phyloP scores from a whole-genome alignment of 208 protist species.

The Vickermania ingenoplastis region DNA sequence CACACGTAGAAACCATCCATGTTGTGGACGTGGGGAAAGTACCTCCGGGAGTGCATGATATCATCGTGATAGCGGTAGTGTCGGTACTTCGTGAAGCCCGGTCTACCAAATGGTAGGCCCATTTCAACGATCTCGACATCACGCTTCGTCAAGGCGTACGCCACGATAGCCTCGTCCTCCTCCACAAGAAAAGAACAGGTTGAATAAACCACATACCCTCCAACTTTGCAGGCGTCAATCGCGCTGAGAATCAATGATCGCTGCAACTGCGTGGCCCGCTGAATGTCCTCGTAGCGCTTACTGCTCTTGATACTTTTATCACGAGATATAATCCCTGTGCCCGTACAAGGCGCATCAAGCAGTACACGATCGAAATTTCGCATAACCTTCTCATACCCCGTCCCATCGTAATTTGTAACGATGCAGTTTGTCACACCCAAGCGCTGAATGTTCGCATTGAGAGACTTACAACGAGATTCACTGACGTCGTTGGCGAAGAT shows the following conservation, averaged over 20 bases:
- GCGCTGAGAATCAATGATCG: conserved; percentile 95
- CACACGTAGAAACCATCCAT: conserved; percentile 99
- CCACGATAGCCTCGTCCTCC: conserved; percentile 98
- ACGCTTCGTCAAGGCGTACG: conserved; percentile 94
- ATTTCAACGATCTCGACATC: conserved; percentile 91
- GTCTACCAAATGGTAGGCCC: conserved; percentile 91
- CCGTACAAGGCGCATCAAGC: conserved; percentile 98
- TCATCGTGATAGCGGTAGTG: conserved; percentile 73
- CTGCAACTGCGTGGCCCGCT: conserved; percentile 88
- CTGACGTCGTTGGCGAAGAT: conserved; percentile 98
- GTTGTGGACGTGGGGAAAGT: conserved; percentile 99
- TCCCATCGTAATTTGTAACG: conserved; percentile 94
- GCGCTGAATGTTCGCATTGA: conserved; percentile 96
- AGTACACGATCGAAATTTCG: conserved; percentile 87
- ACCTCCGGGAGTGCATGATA: conserved; percentile 55
- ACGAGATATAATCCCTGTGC: conserved; percentile 97
- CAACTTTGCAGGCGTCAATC: conserved; percentile 95
- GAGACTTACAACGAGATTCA: conserved; percentile 89
- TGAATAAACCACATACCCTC: conserved; percentile 97
- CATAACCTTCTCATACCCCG: conserved; percentile 84
- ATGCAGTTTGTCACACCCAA: conserved; percentile 92
- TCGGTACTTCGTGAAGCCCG: conserved; percentile 86
- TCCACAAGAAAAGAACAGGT: conserved; percentile 97
- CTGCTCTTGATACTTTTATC: conserved; percentile 95
- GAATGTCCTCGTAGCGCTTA: conserved; percentile 91